Percentiles rank a stretch among this genome's conserved stretches.
These are phyloP conservation scores for Odontarrhena argentea DNA, from an alignment of 345 rosid species.

Conservation along the genomic window DNA sequence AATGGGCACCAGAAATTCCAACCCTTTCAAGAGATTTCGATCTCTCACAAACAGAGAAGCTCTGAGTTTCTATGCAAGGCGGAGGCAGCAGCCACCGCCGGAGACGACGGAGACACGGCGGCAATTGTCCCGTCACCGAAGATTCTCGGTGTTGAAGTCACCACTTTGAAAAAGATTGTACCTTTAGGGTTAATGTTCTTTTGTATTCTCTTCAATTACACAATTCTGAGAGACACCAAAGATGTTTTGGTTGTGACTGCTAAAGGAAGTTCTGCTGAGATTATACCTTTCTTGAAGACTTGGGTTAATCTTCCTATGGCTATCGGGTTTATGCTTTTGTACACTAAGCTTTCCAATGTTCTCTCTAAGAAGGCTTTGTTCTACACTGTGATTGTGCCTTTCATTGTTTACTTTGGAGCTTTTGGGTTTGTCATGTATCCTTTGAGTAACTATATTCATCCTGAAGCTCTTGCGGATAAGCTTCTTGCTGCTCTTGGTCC, in stretches of 20 bases:
- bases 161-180: constrained; percentile 77
- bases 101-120: constrained; percentile 39
- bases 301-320: constrained; percentile 99
- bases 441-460: constrained; percentile 80
- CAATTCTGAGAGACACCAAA: constrained; percentile 93
- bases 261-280: constrained; percentile 94
- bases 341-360: constrained; percentile 75
- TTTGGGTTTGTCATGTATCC: constrained; percentile 96
- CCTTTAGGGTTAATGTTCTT: constrained; percentile 97
- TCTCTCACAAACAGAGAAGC: constrained; percentile 47
- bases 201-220: constrained; percentile 89
- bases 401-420: constrained; percentile 91
- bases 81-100: constrained; percentile 68
- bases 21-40: constrained; percentile 46
- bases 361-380: constrained; percentile 85
- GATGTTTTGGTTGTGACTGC: constrained; percentile 98
- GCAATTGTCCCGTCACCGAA: constrained; percentile 49
- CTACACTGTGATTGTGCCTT: constrained; percentile 81
- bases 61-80: constrained; percentile 70
- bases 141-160: constrained; percentile 68
- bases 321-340: constrained; percentile 87
- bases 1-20: constrained; percentile 52
- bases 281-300: constrained; percentile 92
- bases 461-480: constrained; percentile 82
- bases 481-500: constrained; percentile 80